Conservation (phyloP, 1,284 basidiomycete genomes). For the Grifola frondosa region DNA sequence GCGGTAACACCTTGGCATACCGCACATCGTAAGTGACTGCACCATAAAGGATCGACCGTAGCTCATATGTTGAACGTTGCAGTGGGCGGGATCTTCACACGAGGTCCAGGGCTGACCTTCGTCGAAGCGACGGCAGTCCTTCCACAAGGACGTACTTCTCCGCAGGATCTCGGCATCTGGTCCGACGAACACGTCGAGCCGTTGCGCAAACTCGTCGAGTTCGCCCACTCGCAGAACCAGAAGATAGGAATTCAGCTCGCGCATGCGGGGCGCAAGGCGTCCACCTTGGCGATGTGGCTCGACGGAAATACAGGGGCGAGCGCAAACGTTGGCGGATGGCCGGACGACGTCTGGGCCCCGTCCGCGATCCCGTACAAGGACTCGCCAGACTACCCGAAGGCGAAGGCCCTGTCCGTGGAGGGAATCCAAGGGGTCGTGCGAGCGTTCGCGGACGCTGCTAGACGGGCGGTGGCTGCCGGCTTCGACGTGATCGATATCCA, state of each 20-base stretch:
- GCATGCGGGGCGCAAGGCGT: constrained; percentile 76
- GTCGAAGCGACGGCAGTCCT: constrained; percentile 70
- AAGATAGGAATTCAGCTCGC: constrained; percentile 74
- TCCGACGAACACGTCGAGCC: constrained; percentile 66
- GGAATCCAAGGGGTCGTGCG: constrained; percentile 48
- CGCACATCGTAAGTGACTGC: constrained; percentile 53
- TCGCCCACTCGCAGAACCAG: constrained; percentile 59
- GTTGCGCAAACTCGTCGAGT: constrained; percentile 64
- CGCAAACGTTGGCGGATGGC: constrained; percentile 58
- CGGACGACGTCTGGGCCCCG: constrained; percentile 45
- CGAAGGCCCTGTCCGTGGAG: constrained; percentile 49
- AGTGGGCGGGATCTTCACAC: constrained; percentile 45
- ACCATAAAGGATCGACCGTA: not conserved
- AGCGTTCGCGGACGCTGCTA: constrained; percentile 47
- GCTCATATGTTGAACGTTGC: not conserved
- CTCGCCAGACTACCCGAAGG: constrained; percentile 46
- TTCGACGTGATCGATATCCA: constrained; percentile 61
- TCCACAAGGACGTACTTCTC: constrained; percentile 76
- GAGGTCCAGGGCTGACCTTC: constrained; percentile 57
- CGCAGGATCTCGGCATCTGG: constrained; percentile 74
- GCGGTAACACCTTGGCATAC: constrained; percentile 72
- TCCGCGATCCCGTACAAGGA: constrained; percentile 54
- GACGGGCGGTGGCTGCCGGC: constrained; percentile 40
- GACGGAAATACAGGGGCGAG: constrained; percentile 33
- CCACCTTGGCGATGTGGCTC: constrained; percentile 62